Evolutionary conservation across 2,329 filamentous ascomycete species (phyloP), one percentile per base, ranked within the genome.

Genomic region (Aspergillus hortae): DNA sequence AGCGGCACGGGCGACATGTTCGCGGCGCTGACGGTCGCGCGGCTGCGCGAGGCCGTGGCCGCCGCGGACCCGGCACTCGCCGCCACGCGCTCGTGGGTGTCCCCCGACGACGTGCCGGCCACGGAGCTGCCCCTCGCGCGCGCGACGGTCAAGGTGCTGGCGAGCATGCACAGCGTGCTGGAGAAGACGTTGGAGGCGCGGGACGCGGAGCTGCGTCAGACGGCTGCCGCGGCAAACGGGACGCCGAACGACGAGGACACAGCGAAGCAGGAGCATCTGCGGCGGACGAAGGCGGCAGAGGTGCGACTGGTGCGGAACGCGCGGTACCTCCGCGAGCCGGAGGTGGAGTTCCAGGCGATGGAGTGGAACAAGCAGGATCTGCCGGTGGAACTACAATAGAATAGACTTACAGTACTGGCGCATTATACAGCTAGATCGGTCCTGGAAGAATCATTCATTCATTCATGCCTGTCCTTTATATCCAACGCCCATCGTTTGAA

Each of bases 1-100:
- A 91, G 88, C 62, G 94, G 94, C 38, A 97, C 95, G 0, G 94
- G 94, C 44, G 94, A 99, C 75, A 96, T 99, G 92, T 97, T 99
- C 67, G 92, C 91, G 27, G 92, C 92, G 6, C 80, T 99, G 43
- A 91, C 90, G 67, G 85, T 96, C 1, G 89, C 89, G 38, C 85
- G 92, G 27, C 84, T 99, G 65, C 86, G 92, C 52, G 90, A 97
- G 76, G 91, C 90, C 23, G 87, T 90, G 1, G 72, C 76, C 48
- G 73, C 72, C 3, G 74, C 75, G 0, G 66, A 64, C 5, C 61
- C 68, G 2, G 62, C 67, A 2, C 73, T 95, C 4, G 71, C 77
- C 14, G 67, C 75, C 6, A 81, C 72, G 2, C 71, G 75, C 5
- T 84, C 84, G 55, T 99, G 94, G 94, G 75, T 88, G 44, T 90